Base-by-base conservation (phyloP, 1,139 yeast species). In the Diutina sp. region DNA sequence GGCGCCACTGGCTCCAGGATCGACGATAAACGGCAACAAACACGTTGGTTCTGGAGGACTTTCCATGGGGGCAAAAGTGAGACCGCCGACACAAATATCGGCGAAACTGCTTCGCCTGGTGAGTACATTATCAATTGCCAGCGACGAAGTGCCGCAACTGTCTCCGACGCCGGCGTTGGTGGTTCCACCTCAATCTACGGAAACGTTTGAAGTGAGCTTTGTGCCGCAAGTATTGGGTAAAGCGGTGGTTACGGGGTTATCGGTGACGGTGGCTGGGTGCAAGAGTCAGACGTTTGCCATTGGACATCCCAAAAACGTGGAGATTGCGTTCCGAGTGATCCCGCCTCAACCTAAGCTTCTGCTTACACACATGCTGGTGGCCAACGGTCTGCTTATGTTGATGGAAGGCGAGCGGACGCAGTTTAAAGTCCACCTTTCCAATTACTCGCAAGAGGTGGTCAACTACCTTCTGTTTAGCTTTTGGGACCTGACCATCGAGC, bases 341-440 rank as follows among this genome's bases (percentile, higher is more conserved):
- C 78, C 84, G 1, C 80, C 85, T 0, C 91, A 88, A 63, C 96
- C 96, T 0, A 70, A 77, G 8, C 69, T 89, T 55, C 76, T 82
- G 1, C 66, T 86, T 7, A 70, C 80, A 1, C 75, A 78, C 51
- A 69, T 81, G 6, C 79, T 83, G 65, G 73, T 87, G 7, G 76
- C 79, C 44, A 84, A 84, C 63, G 83, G 84, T 2, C 84, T 89
- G 83, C 64, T 85, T 4, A 85, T 88, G 90, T 67, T 89, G n/a
- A 68, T 89, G 28, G 96, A 89, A 64, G 96, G 96, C 6, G 95
- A 90, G 62, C 71, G 72, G 55, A 75, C 74, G 56, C 63, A 68
- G 4, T 81, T 87, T 58, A 69, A 77, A 0, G 69, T 88, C 3
- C 67, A 72, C 1, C 69, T 89, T 55, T 76, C 79, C 51, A 89